Base-by-base conservation (phyloP, 768 basidiomycete species). In the Russula olivacea region DNA sequence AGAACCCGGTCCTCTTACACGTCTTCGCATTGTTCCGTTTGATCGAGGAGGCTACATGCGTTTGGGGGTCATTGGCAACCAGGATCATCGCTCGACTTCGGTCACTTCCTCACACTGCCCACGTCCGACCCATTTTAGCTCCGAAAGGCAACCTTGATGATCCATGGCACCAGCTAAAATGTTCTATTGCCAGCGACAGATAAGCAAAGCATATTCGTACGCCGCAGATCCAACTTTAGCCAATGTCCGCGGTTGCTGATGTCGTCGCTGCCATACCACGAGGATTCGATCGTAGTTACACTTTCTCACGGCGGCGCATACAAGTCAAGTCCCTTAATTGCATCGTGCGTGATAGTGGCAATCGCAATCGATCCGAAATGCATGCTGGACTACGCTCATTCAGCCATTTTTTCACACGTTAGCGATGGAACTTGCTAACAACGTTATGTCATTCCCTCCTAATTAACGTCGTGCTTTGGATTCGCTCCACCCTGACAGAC, bases 11-110 rank as follows among this genome's bases (percentile, higher is more conserved):
- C 36, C 48, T 63, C 57, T 12, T 59, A 38, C 58, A 43, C 57
- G 36, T 59, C 57, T 49, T 49, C 62, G 62, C 57, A 41, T 28
- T 59, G 52, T 59, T 63, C 62, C 58, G 62, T 59, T n/a, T 32
- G 62, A 59, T 59, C 62, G 52, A 63, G 52, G 40, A 40, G 30
- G 51, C 19, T 63, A 45, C 43, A 54, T 56, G 61, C 41, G 61
- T 63, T 63, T 63, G 47, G 52, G 53, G 58, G 58, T 49, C 62
- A 54, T 55, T 63, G 62, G 47, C 52, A 55, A 59, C 58, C 45
- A 55, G 58, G 62, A 63, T 63, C 62, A 58, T 63, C 62, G 43
- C 45, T 57, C 51, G 40, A 48, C 17, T 40, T 49, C 48, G 10
- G 32, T 36, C 50, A 38, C 51, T 34, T 36, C 19, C 11, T 28